These are phyloP conservation scores for Paraurostyla sp. DNA, from an alignment of 73 alveolate genomes.

Conservation along the genomic window DNA sequence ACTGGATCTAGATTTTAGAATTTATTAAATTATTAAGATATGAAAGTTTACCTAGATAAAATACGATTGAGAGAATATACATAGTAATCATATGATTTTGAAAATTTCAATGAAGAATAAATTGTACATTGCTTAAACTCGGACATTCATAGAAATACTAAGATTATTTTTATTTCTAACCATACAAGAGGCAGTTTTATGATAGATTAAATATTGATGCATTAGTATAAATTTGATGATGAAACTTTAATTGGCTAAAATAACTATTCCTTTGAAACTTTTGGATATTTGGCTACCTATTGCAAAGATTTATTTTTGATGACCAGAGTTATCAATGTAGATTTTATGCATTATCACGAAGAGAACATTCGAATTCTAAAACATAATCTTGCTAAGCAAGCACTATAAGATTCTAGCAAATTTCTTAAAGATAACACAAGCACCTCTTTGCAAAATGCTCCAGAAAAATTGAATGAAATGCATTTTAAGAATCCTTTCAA, in stretches of 20 bases:
- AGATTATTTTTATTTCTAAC: not conserved
- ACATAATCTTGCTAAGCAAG: too few species aligned
- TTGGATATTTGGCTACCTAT: constrained; percentile 19
- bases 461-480: not conserved
- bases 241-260: not conserved
- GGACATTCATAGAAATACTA: not conserved
- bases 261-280: not conserved
- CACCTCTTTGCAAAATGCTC: too few species aligned
- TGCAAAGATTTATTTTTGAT: constrained; percentile 10
- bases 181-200: constrained; percentile 5
- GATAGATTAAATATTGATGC: constrained; percentile 25
- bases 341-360: constrained; percentile 36
- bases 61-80: constrained; percentile 31
- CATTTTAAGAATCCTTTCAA: constrained; percentile 12
- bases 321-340: constrained; percentile 11
- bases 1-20: constrained; percentile 27
- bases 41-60: constrained; percentile 12
- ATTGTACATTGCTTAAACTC: constrained; percentile 1
- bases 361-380: not conserved
- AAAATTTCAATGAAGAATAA: constrained; percentile 20
- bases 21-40: not conserved
- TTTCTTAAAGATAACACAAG: too few species aligned
- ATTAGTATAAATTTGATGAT: not conserved
- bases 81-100: constrained; percentile 6
- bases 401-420: too few species aligned